Evolutionary conservation across 352 stramenopile genomes (phyloP), one percentile per base, ranked within the genome.

Genomic region (Phytophthora sansomeana): DNA sequence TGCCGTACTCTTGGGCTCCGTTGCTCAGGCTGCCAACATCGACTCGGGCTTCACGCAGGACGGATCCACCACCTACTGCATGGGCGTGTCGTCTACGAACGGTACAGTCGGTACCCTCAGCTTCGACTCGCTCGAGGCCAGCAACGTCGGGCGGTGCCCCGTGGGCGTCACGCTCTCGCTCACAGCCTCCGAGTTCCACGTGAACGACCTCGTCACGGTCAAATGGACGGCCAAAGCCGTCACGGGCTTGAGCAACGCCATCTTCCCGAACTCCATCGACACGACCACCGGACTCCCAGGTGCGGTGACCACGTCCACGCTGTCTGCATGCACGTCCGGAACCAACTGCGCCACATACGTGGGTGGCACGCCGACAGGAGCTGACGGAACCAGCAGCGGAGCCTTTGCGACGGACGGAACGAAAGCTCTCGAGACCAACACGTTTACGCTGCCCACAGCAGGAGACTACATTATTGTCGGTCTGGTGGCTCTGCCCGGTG

Each of bases 51-150:
- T 89, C 54, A 77, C 69, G 24, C 64, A 80, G 39, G 82, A 94
- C 50, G 83, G 85, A 33, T 29, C 63, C 5, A 89, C 80, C 21
- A 94, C 85, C 7, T 94, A 94, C 66, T 94, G 85, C 66, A 78
- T 91, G 73, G 85, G 83, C 53, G 56, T 87, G 16, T 35, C 44
- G 17, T 72, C 52, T 30, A 38, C 42, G 28, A 36, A 33, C 30
- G 65, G 50, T 8, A 17, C 48, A 10, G 68, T 66, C 26, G 71
- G 69, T 11, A 75, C 69, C 21, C 70, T 89, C 10, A 74, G 29
- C 16, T 89, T 92, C 62, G 57, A 78, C 49, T 60, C 80, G 21
- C 58, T 94, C 28, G 52, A 76, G 11, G 50, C 61, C 32, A 70
- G 71, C 67, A 94, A 78, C 54, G 64, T 75, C 16, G 77, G 80